Evolutionary conservation across 176 grass and related monocot species (phyloP), one percentile per base, ranked within the genome.

Genomic region (Themeda triandra): DNA sequence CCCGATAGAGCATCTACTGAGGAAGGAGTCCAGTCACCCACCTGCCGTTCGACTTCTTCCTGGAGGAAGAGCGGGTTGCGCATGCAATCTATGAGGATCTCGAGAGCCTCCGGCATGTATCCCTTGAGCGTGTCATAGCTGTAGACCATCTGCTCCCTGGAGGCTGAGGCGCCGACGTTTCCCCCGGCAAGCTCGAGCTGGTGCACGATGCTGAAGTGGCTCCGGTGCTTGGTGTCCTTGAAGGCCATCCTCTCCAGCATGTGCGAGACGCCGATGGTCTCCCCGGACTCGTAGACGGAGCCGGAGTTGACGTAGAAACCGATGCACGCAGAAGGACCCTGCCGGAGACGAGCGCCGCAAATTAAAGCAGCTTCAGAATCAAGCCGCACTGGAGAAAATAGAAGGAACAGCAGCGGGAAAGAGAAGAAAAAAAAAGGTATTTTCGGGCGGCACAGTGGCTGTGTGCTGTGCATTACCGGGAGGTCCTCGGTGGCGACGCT

Each of bases 61-160:
- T 86, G 87, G 82, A 87, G 76, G 82, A 98, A 95, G 32, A 92
- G 31, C 51, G 96, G 91, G 70, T 95, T 98, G 72, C 86, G 87
- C 49, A 95, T 53, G 29, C 81, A 86, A 67, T 98, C 91, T 7
- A 98, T 59, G 79, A 95, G 91, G 72, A 98, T 17, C 83, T 98
- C 95, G 5, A 93, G 46, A 15, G 87, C 88, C 36, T 86, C 82
- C 0, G 88, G 91, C 64, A 98, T 6, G 86, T 95, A 98, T 1
- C 76, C 87, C 69, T 95, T 98, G 27, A 98, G 88, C 23, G 89
- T 92, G 30, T 98, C 92, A 53, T 89, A 95, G 88, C 67, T 90
- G 67, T 95, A 98, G 3, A 88, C 93, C 93, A 87, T 95, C 66
- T 92, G 93, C 80, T 98, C 96, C 72, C 96, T 90, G 56, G 91